A percentile compares a stretch with the other conserved stretches of the same genome.
These are phyloP conservation scores for Botrytis paeoniae DNA, from an alignment of 2,329 filamentous ascomycete genomes.

Conservation along the genomic window DNA sequence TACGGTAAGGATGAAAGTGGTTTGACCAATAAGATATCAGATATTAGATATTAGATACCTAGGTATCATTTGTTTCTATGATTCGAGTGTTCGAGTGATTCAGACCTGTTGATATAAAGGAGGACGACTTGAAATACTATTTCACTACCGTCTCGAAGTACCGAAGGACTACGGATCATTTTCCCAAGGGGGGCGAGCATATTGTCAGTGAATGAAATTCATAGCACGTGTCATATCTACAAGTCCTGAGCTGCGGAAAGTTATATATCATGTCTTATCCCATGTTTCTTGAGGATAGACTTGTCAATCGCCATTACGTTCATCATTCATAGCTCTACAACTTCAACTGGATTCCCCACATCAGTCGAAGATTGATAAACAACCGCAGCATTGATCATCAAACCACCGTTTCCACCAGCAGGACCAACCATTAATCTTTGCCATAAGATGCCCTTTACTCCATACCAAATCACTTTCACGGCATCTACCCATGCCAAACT, in stretches of 20 bases:
- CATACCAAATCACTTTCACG: constrained; percentile 49
- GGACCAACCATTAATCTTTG: constrained; percentile 51
- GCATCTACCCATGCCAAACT: constrained; percentile 48
- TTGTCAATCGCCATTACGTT: not conserved
- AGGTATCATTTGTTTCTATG: not conserved
- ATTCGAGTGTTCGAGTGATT: no score
- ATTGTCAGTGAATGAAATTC: no score
- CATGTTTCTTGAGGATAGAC: not conserved
- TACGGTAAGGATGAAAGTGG: not conserved
- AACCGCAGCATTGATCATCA: constrained; percentile 61
- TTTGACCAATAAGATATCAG: not conserved
- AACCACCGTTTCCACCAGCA: constrained; percentile 47
- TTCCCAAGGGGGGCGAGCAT: not conserved
- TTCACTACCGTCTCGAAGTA: not conserved
- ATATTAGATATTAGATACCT: not conserved
- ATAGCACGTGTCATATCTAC: not conserved
- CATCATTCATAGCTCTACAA: constrained; percentile 33
- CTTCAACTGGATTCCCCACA: constrained; percentile 44
- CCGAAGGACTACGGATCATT: not conserved
- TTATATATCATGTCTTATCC: not conserved
- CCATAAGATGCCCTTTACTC: constrained; percentile 57
- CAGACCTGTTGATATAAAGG: not conserved
- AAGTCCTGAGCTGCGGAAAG: not conserved
- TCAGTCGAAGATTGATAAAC: constrained; percentile 48
- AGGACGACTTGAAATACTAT: not conserved